Evolutionary conservation across 805 yeast genomes (phyloP).

Genomic region (Ogataea pignaliae): DNA sequence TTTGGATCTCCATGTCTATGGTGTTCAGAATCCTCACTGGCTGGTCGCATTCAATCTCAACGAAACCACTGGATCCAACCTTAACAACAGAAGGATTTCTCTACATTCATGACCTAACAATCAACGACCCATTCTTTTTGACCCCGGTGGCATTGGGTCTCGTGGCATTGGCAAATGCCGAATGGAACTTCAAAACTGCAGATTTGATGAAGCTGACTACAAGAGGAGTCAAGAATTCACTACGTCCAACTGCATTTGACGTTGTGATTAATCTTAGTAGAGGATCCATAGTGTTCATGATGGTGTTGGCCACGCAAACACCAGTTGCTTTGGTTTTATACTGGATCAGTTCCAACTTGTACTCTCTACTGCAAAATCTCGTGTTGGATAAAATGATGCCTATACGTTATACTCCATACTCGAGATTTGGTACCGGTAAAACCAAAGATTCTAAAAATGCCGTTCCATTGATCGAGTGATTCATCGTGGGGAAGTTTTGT

Average conservation of each 20-base stretch:
- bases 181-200: slow-evolving; percentile 72
- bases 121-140: slow-evolving; percentile 55
- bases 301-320: slow-evolving; percentile 82
- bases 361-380: slow-evolving; percentile 71
- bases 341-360: slow-evolving; percentile 84
- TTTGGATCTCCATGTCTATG: slow-evolving; percentile 77
- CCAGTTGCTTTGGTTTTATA: slow-evolving; percentile 80
- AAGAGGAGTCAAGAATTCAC: slow-evolving; percentile 35
- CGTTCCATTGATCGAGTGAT: slow-evolving; percentile 11
- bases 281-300: slow-evolving; percentile 70
- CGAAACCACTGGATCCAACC: slow-evolving; percentile 45
- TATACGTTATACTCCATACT: slow-evolving; percentile 43
- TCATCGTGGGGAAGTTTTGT: too few relatives aligned
- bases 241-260: slow-evolving; percentile 56
- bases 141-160: slow-evolving; percentile 73
- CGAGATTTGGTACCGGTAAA: slow-evolving; percentile 14
- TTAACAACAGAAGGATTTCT: slow-evolving; percentile 50
- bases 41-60: slow-evolving; percentile 39
- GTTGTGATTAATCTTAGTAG: slow-evolving; percentile 68
- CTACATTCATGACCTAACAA: slow-evolving; percentile 58
- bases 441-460: slow-evolving; percentile 10
- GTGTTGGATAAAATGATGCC: slow-evolving; percentile 66
- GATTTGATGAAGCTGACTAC: slow-evolving; percentile 41
- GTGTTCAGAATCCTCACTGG: slow-evolving; percentile 77
- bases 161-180: slow-evolving; percentile 70